Base-by-base conservation (phyloP, 1,284 basidiomycete genomes). In the Xanthoconium separans region DNA sequence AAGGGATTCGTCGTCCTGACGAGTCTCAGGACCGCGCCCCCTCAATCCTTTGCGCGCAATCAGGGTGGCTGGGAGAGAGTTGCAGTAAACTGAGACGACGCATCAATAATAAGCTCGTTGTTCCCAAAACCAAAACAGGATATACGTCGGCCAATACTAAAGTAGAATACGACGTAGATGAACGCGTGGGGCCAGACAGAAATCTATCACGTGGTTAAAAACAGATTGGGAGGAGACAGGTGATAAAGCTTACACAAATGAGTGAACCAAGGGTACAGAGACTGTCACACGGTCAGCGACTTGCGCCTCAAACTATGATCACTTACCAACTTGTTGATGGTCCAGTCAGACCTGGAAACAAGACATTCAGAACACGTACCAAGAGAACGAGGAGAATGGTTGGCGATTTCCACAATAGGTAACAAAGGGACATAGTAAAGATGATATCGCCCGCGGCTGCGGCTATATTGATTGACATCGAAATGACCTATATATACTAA, bases 361-460 rank as follows among this genome's bases (percentile, higher is more conserved):
- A 30, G 18, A 29, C 15, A 31, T 46, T 65, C 13, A 51, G 36
- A 42, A 46, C 8, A 16, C 8, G 44, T 9, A 39, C 2, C 2
- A 6, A 40, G 13, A 12, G 33, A 27, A 43, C 5, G 27, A 4
- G 6, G 16, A 20, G 22, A 40, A 29, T 81, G 10, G 82, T 84
- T 34, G 82, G 73, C 1, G 81, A 82, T 10, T 61, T 66, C 52
- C 79, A 78, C 18, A 86, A 71, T 44, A 85, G 69, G 3, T 61
- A 69, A 61, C 80, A 82, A 30, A 86, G 74, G 22, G 74, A 70
- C 13, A 62, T 64, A 0, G 84, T 79, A 44, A 86, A 84, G 33
- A 81, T 61, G 10, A 83, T 70, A 52, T 86, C 83, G 3, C 79
- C 77, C 3, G 74, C 78, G 0, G 80, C 82, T 0, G 82, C 77